A percentile compares a stretch with the other conserved stretches of the same genome.
Evolutionary conservation across 441 rosid genomes (phyloP).

Genomic region (Gossypium trilobum): DNA sequence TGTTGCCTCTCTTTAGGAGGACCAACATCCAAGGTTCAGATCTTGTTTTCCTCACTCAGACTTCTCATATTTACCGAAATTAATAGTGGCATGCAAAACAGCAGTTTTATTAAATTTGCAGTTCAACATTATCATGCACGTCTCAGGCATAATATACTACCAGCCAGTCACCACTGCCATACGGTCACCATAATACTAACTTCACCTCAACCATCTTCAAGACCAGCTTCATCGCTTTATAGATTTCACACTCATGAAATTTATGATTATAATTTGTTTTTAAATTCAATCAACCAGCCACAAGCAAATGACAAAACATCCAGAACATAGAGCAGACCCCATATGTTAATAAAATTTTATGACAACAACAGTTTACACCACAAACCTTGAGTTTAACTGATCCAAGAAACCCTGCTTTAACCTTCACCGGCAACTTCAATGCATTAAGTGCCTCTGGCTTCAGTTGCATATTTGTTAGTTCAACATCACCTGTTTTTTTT

Average conservation of each 20-base stretch:
- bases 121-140: neutral
- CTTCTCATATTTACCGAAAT: neutral
- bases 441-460: slow-evolving; percentile 98
- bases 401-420: slow-evolving; percentile 98
- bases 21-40: neutral
- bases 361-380: slow-evolving; percentile 1
- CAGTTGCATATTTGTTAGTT: slow-evolving; percentile 87
- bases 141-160: neutral
- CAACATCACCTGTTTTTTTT: slow-evolving; percentile 65
- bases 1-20: neutral
- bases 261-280: neutral
- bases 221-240: neutral
- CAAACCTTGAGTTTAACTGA: slow-evolving; percentile 84
- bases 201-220: neutral
- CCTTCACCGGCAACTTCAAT: slow-evolving; percentile 84
- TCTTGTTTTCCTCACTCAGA: neutral
- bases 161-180: neutral
- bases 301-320: neutral
- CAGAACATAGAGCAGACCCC: neutral
- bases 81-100: neutral
- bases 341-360: neutral
- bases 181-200: neutral
- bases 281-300: neutral
- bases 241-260: neutral
- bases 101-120: neutral